phyloP scores from a whole-genome alignment of 2,329 filamentous ascomycete species.

The Helicocarpus griseus region DNA sequence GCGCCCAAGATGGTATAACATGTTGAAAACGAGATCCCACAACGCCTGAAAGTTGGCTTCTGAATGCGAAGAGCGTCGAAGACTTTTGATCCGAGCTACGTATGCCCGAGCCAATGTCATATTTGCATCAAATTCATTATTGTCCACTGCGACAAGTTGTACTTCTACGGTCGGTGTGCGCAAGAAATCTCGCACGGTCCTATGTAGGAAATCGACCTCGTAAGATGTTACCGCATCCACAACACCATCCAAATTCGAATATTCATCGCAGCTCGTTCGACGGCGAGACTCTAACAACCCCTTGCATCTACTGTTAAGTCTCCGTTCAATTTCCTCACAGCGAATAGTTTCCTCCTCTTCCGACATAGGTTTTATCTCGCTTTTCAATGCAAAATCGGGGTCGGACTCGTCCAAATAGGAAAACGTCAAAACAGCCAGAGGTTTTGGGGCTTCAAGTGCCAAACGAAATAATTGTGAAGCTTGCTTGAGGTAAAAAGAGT shows the following conservation, averaged over 20 bases:
- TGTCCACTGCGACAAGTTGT: background rate
- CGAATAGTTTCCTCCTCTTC: constrained; percentile 4
- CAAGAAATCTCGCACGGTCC: constrained; percentile 8
- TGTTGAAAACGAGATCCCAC: background rate
- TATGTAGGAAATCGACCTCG: constrained; percentile 5
- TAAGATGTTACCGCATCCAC: background rate
- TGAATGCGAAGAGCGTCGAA: background rate
- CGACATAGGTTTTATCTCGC: background rate
- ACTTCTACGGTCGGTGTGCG: background rate
- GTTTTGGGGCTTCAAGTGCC: background rate
- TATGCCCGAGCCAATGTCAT: background rate
- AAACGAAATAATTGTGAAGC: constrained; percentile 10
- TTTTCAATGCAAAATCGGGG: background rate
- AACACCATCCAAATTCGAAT: background rate
- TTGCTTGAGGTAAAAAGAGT: constrained; percentile 10
- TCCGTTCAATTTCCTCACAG: constrained; percentile 9
- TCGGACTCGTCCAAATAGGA: constrained; percentile 7
- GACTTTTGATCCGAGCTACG: background rate
- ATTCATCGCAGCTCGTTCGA: background rate
- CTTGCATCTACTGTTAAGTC: constrained; percentile 13
- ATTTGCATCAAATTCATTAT: background rate
- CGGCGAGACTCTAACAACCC: constrained; percentile 10
- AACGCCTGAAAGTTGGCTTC: background rate
- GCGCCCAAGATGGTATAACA: background rate
- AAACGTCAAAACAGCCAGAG: constrained; percentile 6